Base-by-base conservation (phyloP, 768 basidiomycete genomes). In the Phylloporus arenicola region DNA sequence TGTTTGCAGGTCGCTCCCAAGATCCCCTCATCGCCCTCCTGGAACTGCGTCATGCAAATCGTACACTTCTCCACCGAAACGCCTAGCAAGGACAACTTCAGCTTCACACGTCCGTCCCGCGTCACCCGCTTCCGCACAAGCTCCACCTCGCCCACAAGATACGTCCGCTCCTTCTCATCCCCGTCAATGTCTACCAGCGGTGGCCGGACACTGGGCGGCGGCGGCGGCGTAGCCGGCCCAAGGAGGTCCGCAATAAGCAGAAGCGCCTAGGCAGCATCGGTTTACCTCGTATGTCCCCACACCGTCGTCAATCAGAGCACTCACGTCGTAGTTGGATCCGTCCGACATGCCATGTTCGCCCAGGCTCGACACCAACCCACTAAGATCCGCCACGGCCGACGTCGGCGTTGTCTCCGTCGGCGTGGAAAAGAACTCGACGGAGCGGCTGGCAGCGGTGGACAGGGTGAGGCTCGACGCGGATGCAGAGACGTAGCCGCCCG, bases 21-120 rank as follows among this genome's bases (percentile, higher is more conserved):
- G 30, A 76, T 76, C 13, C 77, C 84, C 49, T 60, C 57, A 51
- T 89, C 83, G 16, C 68, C 77, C 8, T 69, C 73, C 67, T 72
- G 81, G 69, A 87, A 90, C 67, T 83, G 83, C 42, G 74, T 76
- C 63, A 88, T 68, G 62, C 88, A 90, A 44, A 88, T 82, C 35
- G 82, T 77, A 65, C 88, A 91, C 59, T 79, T 79, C 54, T 84
- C 80, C 30, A 90, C 86, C 1, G 72, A 59, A 13, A 76, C 70
- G 34, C 83, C 88, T 17, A 86, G 68, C 44, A 89, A 63, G 8
- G 74, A 72, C 43, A 88, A 65, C 70, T 88, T 90, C 40, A 87
- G 58, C 70, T 88, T 89, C 47, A 82, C 73, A 38, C 82, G 82
- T 6, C 87, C 86, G 57, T 86, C 78, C 55, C 72, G 72, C 43